phyloP scores from a whole-genome alignment of 805 yeast genomes.

The Cyberlindnera lachancei region DNA sequence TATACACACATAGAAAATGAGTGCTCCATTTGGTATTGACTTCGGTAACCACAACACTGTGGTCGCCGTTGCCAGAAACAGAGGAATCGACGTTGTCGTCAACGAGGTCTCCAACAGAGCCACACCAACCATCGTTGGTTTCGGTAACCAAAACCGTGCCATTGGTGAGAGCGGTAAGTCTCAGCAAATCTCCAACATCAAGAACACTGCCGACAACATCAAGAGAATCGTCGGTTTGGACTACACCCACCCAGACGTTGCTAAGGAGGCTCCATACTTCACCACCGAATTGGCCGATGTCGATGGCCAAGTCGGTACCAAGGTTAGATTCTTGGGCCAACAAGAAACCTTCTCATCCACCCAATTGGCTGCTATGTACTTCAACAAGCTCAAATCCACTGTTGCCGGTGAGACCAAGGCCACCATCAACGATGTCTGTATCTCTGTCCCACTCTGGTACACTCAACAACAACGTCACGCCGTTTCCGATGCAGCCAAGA shows the following conservation, averaged over 20 bases:
- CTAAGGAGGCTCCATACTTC: slow-evolving; percentile 64
- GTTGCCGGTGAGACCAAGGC: slow-evolving; percentile 73
- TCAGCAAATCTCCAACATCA: slow-evolving; percentile 92
- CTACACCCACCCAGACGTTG: slow-evolving; percentile 68
- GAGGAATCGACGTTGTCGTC: slow-evolving; percentile 97
- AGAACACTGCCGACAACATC: slow-evolving; percentile 92
- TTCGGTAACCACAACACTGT: slow-evolving; percentile 93
- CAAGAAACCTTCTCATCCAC: slow-evolving; percentile 74
- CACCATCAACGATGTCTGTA: slow-evolving; percentile 76
- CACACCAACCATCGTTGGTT: slow-evolving; percentile 89
- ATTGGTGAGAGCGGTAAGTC: slow-evolving; percentile 95
- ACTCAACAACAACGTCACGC: slow-evolving; percentile 96
- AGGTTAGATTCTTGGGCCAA: slow-evolving; percentile 79
- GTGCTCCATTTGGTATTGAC: slow-evolving; percentile 96
- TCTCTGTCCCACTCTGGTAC: slow-evolving; percentile 97
- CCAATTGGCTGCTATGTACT: slow-evolving; percentile 92
- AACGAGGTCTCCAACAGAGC: slow-evolving; percentile 97
- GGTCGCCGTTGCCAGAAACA: slow-evolving; percentile 93
- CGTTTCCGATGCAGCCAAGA: slow-evolving; percentile 86
- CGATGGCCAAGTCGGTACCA: slow-evolving; percentile 74
- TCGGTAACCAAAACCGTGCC: slow-evolving; percentile 81
- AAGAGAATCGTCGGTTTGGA: slow-evolving; percentile 87
- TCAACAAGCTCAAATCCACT: slow-evolving; percentile 80
- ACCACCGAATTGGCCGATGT: slow-evolving; percentile 65
- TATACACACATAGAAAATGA: slow-evolving; percentile 42